A percentile compares a stretch with the other conserved stretches of the same genome.
Conservation (phyloP, 2,329 filamentous ascomycete genomes). For the Calonectria ilicicola region DNA sequence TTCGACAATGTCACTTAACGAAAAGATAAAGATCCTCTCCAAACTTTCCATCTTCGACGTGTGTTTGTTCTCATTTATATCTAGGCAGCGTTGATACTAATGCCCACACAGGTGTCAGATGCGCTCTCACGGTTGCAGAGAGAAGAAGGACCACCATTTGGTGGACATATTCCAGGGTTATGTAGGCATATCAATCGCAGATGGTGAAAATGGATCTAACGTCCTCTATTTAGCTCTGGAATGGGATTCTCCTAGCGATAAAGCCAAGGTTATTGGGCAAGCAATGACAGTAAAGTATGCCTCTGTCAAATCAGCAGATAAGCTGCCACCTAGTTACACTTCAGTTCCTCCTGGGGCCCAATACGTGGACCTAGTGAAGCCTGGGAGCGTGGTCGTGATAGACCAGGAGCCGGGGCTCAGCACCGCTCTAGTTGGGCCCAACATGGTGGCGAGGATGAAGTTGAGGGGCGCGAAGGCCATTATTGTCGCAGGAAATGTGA, state of each 20-base stretch:
- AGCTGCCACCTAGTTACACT: not conserved
- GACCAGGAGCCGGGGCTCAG: not conserved
- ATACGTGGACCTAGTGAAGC: not conserved
- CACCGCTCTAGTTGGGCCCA: not conserved
- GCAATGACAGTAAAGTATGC: not conserved
- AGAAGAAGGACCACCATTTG: not conserved
- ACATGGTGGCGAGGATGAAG: not conserved
- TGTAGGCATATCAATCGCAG: not conserved
- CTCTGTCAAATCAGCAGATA: not conserved
- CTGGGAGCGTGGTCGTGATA: not conserved
- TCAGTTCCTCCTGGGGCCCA: not conserved
- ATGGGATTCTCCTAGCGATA: not conserved
- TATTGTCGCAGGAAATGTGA: not conserved
- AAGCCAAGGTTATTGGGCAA: not conserved
- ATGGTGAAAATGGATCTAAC: no score
- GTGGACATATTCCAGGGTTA: not conserved
- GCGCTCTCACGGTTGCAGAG: not conserved
- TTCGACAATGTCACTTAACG: not conserved
- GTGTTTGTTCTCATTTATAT: not conserved
- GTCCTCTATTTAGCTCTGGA: not conserved
- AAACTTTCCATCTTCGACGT: not conserved
- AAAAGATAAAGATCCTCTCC: not conserved
- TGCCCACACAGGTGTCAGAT: not conserved
- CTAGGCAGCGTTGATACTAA: not conserved
- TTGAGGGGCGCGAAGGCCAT: not conserved